Evolutionary conservation across 2,329 filamentous ascomycete species (phyloP).

Genomic region (Didymella pinodella): DNA sequence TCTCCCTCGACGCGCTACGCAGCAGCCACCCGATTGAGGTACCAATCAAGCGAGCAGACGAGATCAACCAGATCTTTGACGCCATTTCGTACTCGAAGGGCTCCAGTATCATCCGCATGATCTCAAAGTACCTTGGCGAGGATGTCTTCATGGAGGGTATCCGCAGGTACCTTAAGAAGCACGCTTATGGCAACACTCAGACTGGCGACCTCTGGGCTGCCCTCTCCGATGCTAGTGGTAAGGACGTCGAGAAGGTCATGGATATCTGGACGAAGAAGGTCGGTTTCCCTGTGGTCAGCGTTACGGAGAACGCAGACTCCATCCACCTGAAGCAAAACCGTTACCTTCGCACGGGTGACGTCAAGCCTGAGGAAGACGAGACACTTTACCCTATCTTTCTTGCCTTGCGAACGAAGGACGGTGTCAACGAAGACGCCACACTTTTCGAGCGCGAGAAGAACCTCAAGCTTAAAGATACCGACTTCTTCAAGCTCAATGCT

Average conservation of each 20-base stretch:
- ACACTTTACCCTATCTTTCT: constrained; percentile 90
- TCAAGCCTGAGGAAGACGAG: constrained; percentile 90
- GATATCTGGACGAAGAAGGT: constrained; percentile 97
- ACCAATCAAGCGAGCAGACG: constrained; percentile 91
- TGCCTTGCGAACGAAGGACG: constrained; percentile 82
- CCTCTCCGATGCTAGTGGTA: constrained; percentile 85
- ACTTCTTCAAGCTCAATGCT: constrained; percentile 97
- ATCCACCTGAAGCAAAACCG: constrained; percentile 94
- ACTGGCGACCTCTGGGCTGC: constrained; percentile 92
- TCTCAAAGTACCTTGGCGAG: constrained; percentile 93
- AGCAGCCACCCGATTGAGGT: constrained; percentile 98
- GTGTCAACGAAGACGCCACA: constrained; percentile 78
- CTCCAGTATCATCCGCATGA: constrained; percentile 95
- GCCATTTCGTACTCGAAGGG: constrained; percentile 98
- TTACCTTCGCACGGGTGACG: constrained; percentile 89
- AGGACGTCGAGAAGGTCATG: constrained; percentile 89
- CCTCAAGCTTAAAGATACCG: constrained; percentile 78
- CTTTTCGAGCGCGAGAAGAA: constrained; percentile 75
- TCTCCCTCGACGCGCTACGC: constrained; percentile 86
- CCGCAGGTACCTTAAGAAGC: constrained; percentile 89
- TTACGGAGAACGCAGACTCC: constrained; percentile 76
- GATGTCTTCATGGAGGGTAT: constrained; percentile 93
- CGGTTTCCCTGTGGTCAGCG: constrained; percentile 88
- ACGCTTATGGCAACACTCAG: constrained; percentile 94
- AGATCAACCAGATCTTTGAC: constrained; percentile 98